phyloP scores from a whole-genome alignment of 2,329 filamentous ascomycete species.

The Stagonosporopsis chrysanthemi region DNA sequence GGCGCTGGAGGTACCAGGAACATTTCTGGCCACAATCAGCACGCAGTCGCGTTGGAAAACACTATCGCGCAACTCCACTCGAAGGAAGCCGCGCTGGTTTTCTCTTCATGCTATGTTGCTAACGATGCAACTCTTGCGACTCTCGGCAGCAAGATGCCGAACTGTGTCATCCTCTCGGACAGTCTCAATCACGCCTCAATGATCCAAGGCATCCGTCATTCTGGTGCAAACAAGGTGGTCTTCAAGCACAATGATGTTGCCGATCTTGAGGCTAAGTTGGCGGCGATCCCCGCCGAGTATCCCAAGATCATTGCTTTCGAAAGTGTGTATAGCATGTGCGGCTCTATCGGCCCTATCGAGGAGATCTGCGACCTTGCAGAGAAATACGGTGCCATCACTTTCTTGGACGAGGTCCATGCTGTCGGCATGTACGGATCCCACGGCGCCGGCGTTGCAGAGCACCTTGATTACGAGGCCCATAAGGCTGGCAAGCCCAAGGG shows the following conservation, averaged over 20 bases:
- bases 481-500: conserved; percentile 75
- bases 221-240: conserved; percentile 94
- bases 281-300: conserved; percentile 80
- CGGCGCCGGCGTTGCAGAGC: conserved; percentile 95
- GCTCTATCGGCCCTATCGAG: conserved; percentile 93
- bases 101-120: conserved; percentile 97
- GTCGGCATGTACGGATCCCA: conserved; percentile 99
- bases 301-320: conserved; percentile 99
- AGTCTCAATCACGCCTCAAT: conserved; percentile 98
- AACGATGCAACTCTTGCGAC: conserved; percentile 97
- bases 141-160: conserved; percentile 92
- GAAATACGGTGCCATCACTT: conserved; percentile 97
- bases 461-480: conserved; percentile 92
- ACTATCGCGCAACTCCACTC: conserved; percentile 87
- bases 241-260: conserved; percentile 98
- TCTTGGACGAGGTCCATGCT: conserved; percentile 97
- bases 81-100: conserved; percentile 91
- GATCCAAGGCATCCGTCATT: conserved; percentile 99
- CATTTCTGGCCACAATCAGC: conserved; percentile 96
- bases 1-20: conserved; percentile 96
- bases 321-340: conserved; percentile 99
- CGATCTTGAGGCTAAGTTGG: conserved; percentile 91
- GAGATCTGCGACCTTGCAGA: conserved; percentile 95
- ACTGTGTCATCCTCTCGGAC: conserved; percentile 97
- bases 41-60: conserved; percentile 83